Conservation (phyloP, 208 protist species). For the Plasmodiophora brassicae region DNA sequence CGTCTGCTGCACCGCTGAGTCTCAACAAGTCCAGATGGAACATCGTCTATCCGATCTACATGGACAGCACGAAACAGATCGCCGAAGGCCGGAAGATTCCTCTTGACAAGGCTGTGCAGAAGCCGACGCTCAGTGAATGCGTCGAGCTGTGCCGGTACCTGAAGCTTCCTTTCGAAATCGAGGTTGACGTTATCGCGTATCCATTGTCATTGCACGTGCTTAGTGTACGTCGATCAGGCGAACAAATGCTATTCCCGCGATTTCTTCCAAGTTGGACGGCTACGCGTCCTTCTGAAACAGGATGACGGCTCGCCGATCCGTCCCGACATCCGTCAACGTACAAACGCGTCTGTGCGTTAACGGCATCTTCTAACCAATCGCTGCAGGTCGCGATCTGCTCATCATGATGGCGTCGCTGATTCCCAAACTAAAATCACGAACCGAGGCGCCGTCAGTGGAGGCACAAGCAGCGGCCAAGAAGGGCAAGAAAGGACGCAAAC, state of each 20-base stretch:
- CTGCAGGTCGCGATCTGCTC: not conserved
- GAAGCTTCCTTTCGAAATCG: not conserved
- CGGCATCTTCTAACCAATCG: not conserved
- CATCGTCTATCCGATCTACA: constrained; percentile 27
- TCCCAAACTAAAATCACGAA: constrained; percentile 6
- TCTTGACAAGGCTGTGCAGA: not conserved
- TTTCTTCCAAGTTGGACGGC: constrained; percentile 19
- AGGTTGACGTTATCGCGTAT: not conserved
- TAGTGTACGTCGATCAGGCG: not conserved
- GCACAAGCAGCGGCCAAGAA: not conserved
- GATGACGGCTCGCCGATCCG: not conserved
- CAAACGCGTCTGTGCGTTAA: not conserved
- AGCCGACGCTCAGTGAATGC: not conserved
- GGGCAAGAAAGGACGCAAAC: constrained; percentile 6
- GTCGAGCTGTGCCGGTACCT: constrained; percentile 8
- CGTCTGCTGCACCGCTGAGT: not conserved
- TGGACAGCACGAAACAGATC: constrained; percentile 31
- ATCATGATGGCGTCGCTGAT: not conserved
- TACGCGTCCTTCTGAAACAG: not conserved
- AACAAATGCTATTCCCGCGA: constrained; percentile 23
- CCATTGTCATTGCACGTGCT: not conserved
- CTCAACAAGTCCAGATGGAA: not conserved
- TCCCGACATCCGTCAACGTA: not conserved
- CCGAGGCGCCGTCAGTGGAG: not conserved
- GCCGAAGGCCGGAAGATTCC: constrained; percentile 14